Conservation (phyloP, 225 moss, liverwort and hornwort genomes). For the Pseudisothecium myosuroides region DNA sequence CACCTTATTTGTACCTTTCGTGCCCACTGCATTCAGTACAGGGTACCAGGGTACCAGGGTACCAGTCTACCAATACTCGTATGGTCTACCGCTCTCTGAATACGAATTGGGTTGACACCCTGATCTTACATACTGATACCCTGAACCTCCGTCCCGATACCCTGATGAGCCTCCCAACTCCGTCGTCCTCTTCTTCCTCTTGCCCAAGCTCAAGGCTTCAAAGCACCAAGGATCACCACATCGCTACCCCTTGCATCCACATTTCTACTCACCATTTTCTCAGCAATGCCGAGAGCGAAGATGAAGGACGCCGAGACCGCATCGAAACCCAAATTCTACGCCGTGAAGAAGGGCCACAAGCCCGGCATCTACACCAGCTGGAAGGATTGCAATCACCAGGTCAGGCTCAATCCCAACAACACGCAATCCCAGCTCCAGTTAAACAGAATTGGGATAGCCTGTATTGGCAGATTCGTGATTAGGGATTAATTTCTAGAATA, state of each 20-base stretch:
- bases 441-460: too few relatives aligned
- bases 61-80: background rate
- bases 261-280: too few relatives aligned
- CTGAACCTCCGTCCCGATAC: background rate
- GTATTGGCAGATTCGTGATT: background rate
- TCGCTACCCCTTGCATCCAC: background rate
- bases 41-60: too few relatives aligned
- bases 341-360: slow-evolving; percentile 30
- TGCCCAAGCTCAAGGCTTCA: background rate
- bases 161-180: background rate
- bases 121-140: background rate
- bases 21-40: too few relatives aligned
- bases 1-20: too few relatives aligned
- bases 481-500: background rate
- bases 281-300: background rate
- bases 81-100: background rate
- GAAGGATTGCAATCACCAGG: slow-evolving; percentile 43
- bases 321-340: slow-evolving; percentile 26
- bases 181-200: background rate
- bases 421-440: background rate
- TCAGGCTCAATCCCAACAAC: background rate
- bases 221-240: too few relatives aligned
- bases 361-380: slow-evolving; percentile 47
- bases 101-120: background rate
- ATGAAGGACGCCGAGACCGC: background rate